A percentile compares a stretch with the other conserved stretches of the same genome.
Conservation (phyloP, 768 basidiomycete genomes). For the Boletus rubropictus region DNA sequence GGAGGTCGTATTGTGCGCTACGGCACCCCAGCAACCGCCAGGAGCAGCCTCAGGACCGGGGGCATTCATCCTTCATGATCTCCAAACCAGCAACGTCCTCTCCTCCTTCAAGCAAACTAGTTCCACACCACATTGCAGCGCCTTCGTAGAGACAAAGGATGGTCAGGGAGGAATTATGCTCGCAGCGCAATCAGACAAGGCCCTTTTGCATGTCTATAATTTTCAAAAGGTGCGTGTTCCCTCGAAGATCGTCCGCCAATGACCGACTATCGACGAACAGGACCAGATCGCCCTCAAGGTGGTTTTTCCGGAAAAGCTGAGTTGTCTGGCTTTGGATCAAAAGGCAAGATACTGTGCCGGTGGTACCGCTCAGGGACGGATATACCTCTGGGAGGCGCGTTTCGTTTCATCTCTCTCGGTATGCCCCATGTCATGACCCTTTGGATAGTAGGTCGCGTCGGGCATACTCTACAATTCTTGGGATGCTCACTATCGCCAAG, state of each 20-base stretch:
- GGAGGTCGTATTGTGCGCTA: constrained; percentile 62
- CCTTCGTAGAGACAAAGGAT: constrained; percentile 58
- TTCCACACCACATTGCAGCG: constrained; percentile 58
- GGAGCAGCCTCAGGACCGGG: constrained; percentile 47
- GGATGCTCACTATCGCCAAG: constrained; percentile 93
- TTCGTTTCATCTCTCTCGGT: neutral
- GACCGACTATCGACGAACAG: constrained; percentile 35
- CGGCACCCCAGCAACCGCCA: constrained; percentile 40
- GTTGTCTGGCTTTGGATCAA: constrained; percentile 70
- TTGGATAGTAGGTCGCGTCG: constrained; percentile 65
- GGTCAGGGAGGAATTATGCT: constrained; percentile 81
- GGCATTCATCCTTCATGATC: constrained; percentile 70
- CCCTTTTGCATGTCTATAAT: constrained; percentile 82
- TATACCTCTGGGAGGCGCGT: constrained; percentile 95
- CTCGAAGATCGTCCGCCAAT: neutral
- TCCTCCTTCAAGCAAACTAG: constrained; percentile 88
- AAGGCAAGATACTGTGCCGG: constrained; percentile 77
- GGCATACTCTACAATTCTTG: constrained; percentile 88
- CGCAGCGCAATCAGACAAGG: constrained; percentile 82
- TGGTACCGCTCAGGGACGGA: constrained; percentile 80
- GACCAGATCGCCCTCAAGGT: constrained; percentile 86
- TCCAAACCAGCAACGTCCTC: constrained; percentile 67
- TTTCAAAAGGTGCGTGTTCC: constrained; percentile 75
- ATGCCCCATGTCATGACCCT: constrained; percentile 11
- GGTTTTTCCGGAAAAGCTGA: constrained; percentile 84